Evolutionary conservation across 176 grass and related monocot species (phyloP).

Genomic region (Rhynchospora breviuscula): DNA sequence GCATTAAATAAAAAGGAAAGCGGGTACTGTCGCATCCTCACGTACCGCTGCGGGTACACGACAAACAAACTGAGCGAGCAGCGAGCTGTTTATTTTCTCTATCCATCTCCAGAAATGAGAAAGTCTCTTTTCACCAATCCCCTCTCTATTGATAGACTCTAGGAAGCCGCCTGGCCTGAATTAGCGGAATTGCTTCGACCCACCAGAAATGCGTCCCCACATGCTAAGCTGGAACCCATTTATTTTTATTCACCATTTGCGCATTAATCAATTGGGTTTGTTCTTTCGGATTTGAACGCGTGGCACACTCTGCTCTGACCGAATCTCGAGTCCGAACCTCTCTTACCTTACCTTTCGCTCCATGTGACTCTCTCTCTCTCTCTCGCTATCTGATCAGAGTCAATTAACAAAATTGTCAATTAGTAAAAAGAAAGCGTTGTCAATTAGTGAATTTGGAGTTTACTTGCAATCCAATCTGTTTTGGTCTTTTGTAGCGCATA

Average conservation of each 20-base stretch:
- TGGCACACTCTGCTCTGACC: not conserved
- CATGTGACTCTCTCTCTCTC: not conserved
- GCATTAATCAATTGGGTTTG: not conserved
- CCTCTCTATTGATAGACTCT: not conserved
- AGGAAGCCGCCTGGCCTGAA: constrained; percentile 6
- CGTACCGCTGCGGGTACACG: not conserved
- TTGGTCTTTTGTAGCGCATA: not conserved
- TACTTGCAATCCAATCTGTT: not conserved
- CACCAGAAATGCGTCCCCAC: not conserved
- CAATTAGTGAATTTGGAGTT: not conserved
- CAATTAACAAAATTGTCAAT: not conserved
- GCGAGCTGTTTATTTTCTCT: not conserved
- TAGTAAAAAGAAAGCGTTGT: not conserved
- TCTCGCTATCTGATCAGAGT: not conserved
- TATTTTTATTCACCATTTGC: not conserved
- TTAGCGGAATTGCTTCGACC: constrained; percentile 18
- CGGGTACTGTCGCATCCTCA: constrained; percentile 13
- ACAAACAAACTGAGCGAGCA: not conserved
- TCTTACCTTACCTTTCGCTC: not conserved
- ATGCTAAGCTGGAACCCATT: constrained; percentile 2
- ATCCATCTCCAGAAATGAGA: not conserved
- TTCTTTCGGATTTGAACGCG: not conserved
- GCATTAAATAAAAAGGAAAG: constrained; percentile 19
- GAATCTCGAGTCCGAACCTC: not conserved
- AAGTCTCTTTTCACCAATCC: constrained; percentile 9